phyloP scores from a whole-genome alignment of 176 grass and related monocot genomes.

The Puya raimondii region DNA sequence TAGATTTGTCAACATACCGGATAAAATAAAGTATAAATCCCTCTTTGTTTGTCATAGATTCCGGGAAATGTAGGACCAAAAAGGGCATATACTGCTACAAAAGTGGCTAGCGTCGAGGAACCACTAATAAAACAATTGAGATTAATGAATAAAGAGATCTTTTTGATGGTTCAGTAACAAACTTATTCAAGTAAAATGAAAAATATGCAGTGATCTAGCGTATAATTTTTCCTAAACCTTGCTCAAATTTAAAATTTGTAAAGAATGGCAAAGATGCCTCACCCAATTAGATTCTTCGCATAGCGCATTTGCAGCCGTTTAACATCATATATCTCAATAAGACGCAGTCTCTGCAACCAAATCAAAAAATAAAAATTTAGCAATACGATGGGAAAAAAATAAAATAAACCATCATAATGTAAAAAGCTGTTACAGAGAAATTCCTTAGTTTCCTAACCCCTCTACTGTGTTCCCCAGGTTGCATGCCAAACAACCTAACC shows the following conservation, averaged over 20 bases:
- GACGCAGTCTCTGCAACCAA: slow-evolving; percentile 52
- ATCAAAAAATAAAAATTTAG: not conserved
- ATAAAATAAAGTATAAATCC: slow-evolving; percentile 94
- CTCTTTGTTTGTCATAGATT: slow-evolving; percentile 83
- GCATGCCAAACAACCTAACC: too few relatives aligned
- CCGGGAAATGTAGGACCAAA: slow-evolving; percentile 95
- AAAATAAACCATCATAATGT: not conserved
- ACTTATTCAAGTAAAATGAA: too few relatives aligned
- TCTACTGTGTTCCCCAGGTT: not conserved
- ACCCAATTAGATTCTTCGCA: slow-evolving; percentile 86
- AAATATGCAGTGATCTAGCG: too few relatives aligned
- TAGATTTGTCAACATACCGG: slow-evolving; percentile 56
- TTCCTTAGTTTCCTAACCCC: not conserved
- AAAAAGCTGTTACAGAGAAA: not conserved
- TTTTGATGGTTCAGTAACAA: not conserved
- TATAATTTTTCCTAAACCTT: too few relatives aligned
- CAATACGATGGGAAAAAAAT: not conserved
- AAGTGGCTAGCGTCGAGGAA: slow-evolving; percentile 76
- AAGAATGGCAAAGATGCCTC: slow-evolving; percentile 11
- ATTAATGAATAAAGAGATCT: slow-evolving; percentile 9
- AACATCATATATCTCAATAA: slow-evolving; percentile 93
- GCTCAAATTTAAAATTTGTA: not conserved
- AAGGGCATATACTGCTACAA: slow-evolving; percentile 79
- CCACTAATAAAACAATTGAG: slow-evolving; percentile 43
- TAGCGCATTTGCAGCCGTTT: slow-evolving; percentile 92